A percentile compares a stretch with the other conserved stretches of the same genome.
Conservation (phyloP, 1,284 basidiomycete species). For the Puccinia hordei region DNA sequence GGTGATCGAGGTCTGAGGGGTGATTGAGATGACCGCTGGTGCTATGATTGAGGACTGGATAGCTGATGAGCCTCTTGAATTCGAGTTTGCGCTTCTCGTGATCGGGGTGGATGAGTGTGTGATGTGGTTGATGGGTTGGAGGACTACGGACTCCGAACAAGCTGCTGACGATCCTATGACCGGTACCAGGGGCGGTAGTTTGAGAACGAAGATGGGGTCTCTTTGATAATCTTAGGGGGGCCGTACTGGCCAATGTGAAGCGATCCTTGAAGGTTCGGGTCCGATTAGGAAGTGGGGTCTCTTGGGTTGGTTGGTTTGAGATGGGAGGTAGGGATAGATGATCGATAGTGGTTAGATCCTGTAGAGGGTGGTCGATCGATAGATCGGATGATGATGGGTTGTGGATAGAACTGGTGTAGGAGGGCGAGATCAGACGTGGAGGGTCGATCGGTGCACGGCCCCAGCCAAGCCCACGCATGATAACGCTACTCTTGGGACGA, state of each 20-base stretch:
- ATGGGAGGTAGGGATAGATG: not conserved
- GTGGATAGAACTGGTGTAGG: not conserved
- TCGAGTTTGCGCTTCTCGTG: conserved; percentile 21
- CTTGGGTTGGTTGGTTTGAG: conserved; percentile 1
- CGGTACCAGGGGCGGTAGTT: not conserved
- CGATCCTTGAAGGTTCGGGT: conserved; percentile 19
- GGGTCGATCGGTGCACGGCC: conserved; percentile 27
- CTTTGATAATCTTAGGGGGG: conserved; percentile 8
- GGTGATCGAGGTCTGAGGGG: not conserved
- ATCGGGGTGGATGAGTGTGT: not conserved
- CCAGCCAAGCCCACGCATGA: conserved; percentile 22
- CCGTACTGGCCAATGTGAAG: conserved; percentile 7
- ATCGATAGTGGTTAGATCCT: conserved; percentile 14
- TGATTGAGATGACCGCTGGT: conserved; percentile 16
- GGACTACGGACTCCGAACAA: conserved; percentile 11
- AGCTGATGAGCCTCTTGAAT: conserved; percentile 33
- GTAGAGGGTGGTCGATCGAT: not conserved
- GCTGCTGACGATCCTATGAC: not conserved
- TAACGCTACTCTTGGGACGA: not conserved
- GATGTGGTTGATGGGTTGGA: not conserved
- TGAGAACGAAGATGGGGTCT: conserved; percentile 8
- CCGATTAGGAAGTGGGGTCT: not conserved
- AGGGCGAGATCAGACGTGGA: conserved; percentile 7
- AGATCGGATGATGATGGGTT: conserved; percentile 13
- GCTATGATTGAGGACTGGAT: conserved; percentile 29